Evolutionary conservation across 2,329 filamentous ascomycete genomes (phyloP).

Genomic region (Botrytis sinoallii): DNA sequence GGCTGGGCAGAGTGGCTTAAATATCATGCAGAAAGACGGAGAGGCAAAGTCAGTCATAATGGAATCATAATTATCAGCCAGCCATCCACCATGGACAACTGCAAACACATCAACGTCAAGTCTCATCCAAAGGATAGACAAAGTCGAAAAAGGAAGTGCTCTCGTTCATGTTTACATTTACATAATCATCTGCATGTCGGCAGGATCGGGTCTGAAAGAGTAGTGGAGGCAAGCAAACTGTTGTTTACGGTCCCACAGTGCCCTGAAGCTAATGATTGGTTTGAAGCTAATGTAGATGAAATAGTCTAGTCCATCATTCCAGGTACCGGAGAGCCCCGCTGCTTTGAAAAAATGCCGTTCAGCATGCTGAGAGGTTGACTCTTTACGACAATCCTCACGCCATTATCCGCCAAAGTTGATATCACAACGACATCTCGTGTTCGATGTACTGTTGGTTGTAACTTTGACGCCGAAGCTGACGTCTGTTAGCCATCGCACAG

Average conservation of each 20-base stretch:
- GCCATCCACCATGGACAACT: neutral
- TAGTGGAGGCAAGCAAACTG: neutral
- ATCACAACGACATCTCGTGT: neutral
- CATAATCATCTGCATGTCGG: neutral
- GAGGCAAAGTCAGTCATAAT: neutral
- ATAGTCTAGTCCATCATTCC: neutral
- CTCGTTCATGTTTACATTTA: neutral
- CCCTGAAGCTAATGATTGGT: conserved; percentile 8
- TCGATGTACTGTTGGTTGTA: neutral
- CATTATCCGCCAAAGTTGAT: neutral
- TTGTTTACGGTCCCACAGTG: neutral
- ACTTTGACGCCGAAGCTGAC: neutral
- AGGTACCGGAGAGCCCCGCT: neutral
- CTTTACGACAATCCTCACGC: neutral
- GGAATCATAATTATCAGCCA: neutral
- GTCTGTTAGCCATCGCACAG: neutral
- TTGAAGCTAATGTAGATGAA: neutral
- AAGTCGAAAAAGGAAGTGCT: neutral
- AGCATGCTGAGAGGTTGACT: conserved; percentile 4
- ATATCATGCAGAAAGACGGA: neutral
- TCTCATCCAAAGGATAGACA: neutral
- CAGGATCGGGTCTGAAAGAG: no score
- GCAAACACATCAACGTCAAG: neutral
- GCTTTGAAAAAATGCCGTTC: neutral
- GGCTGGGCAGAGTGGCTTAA: neutral